These are phyloP conservation scores for Orbilia ellipsospora DNA, from an alignment of 2,329 filamentous ascomycete genomes.

Conservation along the genomic window DNA sequence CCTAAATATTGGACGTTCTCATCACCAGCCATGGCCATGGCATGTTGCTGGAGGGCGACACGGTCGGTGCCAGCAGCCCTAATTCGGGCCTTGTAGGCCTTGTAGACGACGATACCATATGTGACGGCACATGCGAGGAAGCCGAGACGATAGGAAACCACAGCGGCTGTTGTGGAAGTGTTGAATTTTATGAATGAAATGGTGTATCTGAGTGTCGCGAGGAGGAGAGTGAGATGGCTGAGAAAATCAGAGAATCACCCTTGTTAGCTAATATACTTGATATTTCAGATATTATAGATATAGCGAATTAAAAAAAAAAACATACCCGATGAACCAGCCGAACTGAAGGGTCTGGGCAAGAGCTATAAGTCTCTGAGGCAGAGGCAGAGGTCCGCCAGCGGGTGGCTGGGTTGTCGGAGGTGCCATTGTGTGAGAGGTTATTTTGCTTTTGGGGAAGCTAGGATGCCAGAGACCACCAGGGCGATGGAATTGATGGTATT, in stretches of 20 bases:
- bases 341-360: slow-evolving; percentile 94
- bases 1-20: slow-evolving; percentile 98
- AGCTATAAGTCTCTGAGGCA: slow-evolving; percentile 78
- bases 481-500: neutral
- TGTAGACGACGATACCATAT: slow-evolving; percentile 98
- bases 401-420: slow-evolving; percentile 72
- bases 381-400: slow-evolving; percentile 63
- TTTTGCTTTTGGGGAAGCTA: neutral
- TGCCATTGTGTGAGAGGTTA: slow-evolving; percentile 68
- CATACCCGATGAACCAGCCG: slow-evolving; percentile 84
- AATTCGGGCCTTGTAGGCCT: slow-evolving; percentile 87
- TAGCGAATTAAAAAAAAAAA: slow-evolving; percentile 59
- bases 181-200: slow-evolving; percentile 91
- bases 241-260: neutral
- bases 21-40: slow-evolving; percentile 77
- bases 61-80: slow-evolving; percentile 64
- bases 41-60: slow-evolving; percentile 72
- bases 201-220: slow-evolving; percentile 83
- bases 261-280: slow-evolving; percentile 8
- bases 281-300: slow-evolving; percentile 21
- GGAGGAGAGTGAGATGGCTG: slow-evolving; percentile 86
- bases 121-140: slow-evolving; percentile 90
- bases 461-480: neutral
- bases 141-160: slow-evolving; percentile 86
- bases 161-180: slow-evolving; percentile 79